These are phyloP conservation scores for Penicillium sp. DNA, from an alignment of 2,329 filamentous ascomycete genomes.

Conservation along the genomic window DNA sequence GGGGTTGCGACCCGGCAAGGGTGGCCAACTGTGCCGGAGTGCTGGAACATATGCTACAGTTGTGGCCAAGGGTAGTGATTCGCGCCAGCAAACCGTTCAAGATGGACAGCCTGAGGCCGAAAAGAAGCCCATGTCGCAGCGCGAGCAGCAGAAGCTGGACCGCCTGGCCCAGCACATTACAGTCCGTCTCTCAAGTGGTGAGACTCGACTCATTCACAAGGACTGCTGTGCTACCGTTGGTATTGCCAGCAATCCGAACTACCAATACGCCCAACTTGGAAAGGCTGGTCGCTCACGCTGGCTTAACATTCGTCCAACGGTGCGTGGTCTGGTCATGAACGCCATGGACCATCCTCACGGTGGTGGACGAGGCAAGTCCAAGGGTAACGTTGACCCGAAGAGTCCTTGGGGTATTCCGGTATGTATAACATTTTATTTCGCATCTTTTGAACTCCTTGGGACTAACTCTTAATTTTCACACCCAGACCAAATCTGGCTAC, in stretches of 20 bases:
- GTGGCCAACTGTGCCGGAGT: constrained; percentile 85
- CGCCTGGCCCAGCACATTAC: constrained; percentile 70
- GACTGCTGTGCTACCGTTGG: constrained; percentile 93
- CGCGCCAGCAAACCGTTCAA: constrained; percentile 51
- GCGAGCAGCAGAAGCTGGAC: constrained; percentile 37
- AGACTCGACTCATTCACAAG: constrained; percentile 78
- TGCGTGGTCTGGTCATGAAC: constrained; percentile 98
- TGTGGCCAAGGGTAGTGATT: constrained; percentile 66
- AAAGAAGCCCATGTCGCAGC: constrained; percentile 30
- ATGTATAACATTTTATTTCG: constrained; percentile 40
- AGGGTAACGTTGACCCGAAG: constrained; percentile 91
- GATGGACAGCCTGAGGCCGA: constrained; percentile 39
- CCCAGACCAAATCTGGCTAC: constrained; percentile 54
- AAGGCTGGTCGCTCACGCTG: constrained; percentile 90
- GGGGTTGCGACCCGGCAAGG: constrained; percentile 61
- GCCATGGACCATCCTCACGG: constrained; percentile 96
- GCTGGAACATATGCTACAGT: constrained; percentile 87
- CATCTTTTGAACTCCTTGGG: neutral
- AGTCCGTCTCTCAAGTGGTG: constrained; percentile 81
- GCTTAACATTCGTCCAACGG: constrained; percentile 88
- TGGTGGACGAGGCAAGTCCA: constrained; percentile 97
- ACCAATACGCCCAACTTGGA: constrained; percentile 81
- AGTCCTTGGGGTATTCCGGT: constrained; percentile 94
- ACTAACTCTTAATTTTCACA: constrained; percentile 12
- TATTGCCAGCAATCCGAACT: constrained; percentile 83